Conservation (phyloP, 2,329 filamentous ascomycete species). For the Neopestalotiopsis sp. region DNA sequence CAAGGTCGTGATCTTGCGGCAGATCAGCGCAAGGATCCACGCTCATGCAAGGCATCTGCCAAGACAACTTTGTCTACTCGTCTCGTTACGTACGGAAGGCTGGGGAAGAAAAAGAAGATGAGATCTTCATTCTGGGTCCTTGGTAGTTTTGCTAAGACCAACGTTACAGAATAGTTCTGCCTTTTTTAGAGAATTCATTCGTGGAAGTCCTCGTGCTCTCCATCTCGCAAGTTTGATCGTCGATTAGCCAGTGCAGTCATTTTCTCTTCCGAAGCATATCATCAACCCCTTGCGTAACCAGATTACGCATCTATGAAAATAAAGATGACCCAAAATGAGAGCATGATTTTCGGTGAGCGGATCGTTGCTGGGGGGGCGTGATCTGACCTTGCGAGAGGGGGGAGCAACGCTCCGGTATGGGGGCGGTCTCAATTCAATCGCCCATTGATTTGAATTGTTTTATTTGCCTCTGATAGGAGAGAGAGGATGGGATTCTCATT, state of each 20-base stretch:
- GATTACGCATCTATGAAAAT: not conserved
- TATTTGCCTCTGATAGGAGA: not conserved
- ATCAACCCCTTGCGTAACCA: not conserved
- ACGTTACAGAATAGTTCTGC: no score
- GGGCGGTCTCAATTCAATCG: not conserved
- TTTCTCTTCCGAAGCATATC: not conserved
- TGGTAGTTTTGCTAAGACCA: no score
- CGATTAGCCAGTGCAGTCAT: conserved; percentile 4
- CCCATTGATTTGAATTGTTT: not conserved
- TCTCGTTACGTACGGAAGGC: conserved; percentile 4
- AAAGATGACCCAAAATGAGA: conserved; percentile 3
- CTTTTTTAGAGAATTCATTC: no score
- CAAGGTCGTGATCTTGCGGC: conserved; percentile 17
- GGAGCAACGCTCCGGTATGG: not conserved
- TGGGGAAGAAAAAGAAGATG: not conserved
- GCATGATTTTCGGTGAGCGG: conserved; percentile 44
- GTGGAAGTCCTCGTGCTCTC: not conserved
- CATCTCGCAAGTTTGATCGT: conserved; percentile 3
- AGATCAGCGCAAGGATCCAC: conserved; percentile 20
- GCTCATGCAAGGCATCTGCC: conserved; percentile 21
- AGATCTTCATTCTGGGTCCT: not conserved
- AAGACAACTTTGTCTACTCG: conserved; percentile 13
- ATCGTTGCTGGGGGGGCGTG: conserved; percentile 32
- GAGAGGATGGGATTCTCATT: not conserved
- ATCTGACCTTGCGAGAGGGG: conserved; percentile 13